Conservation (phyloP, 441 rosid species). For the Euphorbia schlechtendalii region DNA sequence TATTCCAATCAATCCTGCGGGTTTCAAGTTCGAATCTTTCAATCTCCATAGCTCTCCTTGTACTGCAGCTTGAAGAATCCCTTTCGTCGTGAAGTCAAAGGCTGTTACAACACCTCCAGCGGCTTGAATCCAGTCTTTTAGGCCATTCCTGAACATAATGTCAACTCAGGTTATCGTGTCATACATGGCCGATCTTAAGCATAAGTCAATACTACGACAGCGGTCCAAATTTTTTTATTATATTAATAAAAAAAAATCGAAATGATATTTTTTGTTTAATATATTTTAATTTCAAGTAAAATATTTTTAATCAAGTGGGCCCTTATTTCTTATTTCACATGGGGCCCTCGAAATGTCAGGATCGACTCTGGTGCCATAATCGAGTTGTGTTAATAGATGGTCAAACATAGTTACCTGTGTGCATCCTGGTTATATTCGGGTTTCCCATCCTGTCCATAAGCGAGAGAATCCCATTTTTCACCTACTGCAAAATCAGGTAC, state of each 20-base stretch:
- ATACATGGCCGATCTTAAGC: too few species aligned
- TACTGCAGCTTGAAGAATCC: constrained; percentile 68
- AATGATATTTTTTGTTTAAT: too few species aligned
- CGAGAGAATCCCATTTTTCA: constrained; percentile 66
- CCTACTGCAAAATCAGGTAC: constrained; percentile 67
- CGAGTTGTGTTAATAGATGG: too few species aligned
- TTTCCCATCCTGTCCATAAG: constrained; percentile 43
- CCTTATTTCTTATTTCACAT: too few species aligned
- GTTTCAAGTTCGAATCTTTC: constrained; percentile 60
- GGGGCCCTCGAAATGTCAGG: too few species aligned
- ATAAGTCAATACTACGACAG: too few species aligned
- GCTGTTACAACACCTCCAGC: constrained; percentile 56
- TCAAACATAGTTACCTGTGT: constrained; percentile 21
- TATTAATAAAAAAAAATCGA: too few species aligned
- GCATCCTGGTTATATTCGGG: constrained; percentile 40
- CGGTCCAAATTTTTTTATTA: too few species aligned
- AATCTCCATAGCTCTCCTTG: constrained; percentile 69
- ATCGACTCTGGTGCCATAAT: too few species aligned
- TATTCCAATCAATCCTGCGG: constrained; percentile 70
- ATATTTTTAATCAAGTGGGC: too few species aligned
- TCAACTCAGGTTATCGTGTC: too few species aligned
- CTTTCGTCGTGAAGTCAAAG: constrained; percentile 80
- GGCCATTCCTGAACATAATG: constrained; percentile 26
- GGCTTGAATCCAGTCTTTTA: constrained; percentile 52
- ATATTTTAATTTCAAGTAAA: too few species aligned